These are phyloP conservation scores for Pyrus hybrid DNA, from an alignment of 331 rosid species.

Conservation along the genomic window DNA sequence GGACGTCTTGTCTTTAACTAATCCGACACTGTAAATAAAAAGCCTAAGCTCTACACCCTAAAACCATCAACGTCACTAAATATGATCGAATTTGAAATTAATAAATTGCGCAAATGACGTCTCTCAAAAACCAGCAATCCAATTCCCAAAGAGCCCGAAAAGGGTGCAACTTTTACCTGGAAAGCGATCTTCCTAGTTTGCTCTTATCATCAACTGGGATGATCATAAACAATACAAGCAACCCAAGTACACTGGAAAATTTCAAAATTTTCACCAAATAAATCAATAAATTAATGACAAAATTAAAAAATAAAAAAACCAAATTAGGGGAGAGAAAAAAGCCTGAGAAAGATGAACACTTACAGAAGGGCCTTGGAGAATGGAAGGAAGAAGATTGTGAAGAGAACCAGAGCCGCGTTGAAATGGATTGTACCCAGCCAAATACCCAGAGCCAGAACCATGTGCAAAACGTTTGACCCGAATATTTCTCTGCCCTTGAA, in stretches of 20 bases:
- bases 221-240: constrained; percentile 43
- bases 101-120: too few species aligned
- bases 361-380: constrained; percentile 54
- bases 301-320: too few species aligned
- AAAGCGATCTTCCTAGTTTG: constrained; percentile 45
- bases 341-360: constrained; percentile 2
- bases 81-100: too few species aligned
- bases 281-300: too few species aligned
- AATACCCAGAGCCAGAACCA: constrained; percentile 39
- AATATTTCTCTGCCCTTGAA: constrained; percentile 32
- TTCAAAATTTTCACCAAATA: neutral
- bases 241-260: constrained; percentile 45
- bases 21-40: too few species aligned
- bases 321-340: neutral
- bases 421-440: constrained; percentile 82
- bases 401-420: constrained; percentile 31
- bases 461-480: constrained; percentile 13
- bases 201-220: constrained; percentile 52
- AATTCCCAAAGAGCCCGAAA: too few species aligned
- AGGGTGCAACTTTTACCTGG: constrained; percentile 30
- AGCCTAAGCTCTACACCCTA: neutral
- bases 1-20: neutral
- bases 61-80: too few species aligned
- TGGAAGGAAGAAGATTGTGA: constrained; percentile 59
- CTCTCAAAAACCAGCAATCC: too few species aligned